Base-by-base conservation (phyloP, 1,284 basidiomycete species). In the Apiotrichum akiyoshidainum region DNA sequence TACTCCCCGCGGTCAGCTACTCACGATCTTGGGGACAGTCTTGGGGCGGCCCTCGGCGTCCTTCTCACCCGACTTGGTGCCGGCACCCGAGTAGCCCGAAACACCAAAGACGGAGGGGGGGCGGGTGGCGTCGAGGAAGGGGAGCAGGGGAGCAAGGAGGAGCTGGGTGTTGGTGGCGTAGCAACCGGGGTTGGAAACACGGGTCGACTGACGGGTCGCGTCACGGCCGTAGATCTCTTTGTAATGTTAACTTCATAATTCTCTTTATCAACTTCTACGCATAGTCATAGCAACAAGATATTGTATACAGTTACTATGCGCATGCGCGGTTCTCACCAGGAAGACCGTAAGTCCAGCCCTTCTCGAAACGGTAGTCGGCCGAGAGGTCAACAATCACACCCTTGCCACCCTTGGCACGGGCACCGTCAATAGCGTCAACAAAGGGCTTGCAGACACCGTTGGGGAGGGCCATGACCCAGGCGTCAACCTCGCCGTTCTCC, bases 391-490 rank as follows among this genome's bases (percentile, higher is more conserved):
- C 88, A 53, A 99, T 82, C 42, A 89, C 90, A 45, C 80, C 73
- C 72, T 83, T 85, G 47, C 77, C 37, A 16, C 37, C 42, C 42
- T 44, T 44, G 42, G 42, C 42, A n/a, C 86, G 37, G 14, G 87
- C 84, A 2, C 86, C 86, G 71, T 97, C 92, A 52, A 99, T 81
- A 14, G 95, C 96, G 72, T 96, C 93, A 19, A 99, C 93, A 71
- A 97, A 99, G 0, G 94, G 93, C 80, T 95, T 95, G 82, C 92
- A 92, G 33, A 94, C 85, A 17, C 95, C 96, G 71, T 99, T 99
- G 35, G 95, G 95, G 46, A 99, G 84, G 1, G 95, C 95, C 91
- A 97, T 95, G 59, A 99, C 85, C 92, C 93, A 97, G 12, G 91
- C 93, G 73, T 97, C 93, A 21, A 97, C 90, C 70, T 88, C 88